Evolutionary conservation across 331 rosid species (phyloP).

Genomic region (Malus hybrid): DNA sequence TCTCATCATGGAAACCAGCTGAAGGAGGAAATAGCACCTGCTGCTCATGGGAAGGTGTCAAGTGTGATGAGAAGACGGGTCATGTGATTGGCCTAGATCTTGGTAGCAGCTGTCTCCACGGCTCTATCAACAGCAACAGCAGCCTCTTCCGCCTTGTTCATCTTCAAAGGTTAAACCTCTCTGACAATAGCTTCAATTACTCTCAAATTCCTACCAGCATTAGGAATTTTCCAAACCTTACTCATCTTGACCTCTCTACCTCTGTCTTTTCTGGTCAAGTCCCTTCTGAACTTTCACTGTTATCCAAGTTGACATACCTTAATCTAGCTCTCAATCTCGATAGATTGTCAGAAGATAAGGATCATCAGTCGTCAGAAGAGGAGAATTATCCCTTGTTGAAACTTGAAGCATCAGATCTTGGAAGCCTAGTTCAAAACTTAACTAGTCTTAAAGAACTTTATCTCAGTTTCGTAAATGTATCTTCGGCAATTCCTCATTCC

Average conservation of each 20-base stretch:
- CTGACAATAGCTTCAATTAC: background rate
- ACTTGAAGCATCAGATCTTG: background rate
- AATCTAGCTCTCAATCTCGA: background rate
- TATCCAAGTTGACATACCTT: background rate
- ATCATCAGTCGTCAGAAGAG: too few relatives aligned
- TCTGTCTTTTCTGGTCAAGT: constrained; percentile 10
- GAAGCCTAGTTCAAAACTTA: background rate
- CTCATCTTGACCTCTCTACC: background rate
- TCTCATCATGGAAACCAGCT: background rate
- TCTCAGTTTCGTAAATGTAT: background rate
- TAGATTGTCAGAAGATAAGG: rapidly evolving
- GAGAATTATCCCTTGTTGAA: background rate
- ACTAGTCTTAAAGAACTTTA: background rate
- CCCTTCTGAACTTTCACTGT: background rate
- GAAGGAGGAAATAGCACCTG: background rate
- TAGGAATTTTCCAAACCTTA: background rate
- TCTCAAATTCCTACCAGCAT: background rate
- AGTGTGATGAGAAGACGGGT: background rate
- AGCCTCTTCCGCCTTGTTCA: constrained; percentile 6
- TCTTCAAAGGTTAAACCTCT: constrained; percentile 5
- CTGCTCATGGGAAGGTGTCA: background rate
- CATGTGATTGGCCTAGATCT: background rate
- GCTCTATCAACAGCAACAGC: background rate
- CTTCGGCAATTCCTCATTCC: background rate
- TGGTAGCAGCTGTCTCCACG: background rate